A percentile compares a stretch with the other conserved stretches of the same genome.
phyloP scores from a whole-genome alignment of 805 yeast species.

The Starmera caribaea region DNA sequence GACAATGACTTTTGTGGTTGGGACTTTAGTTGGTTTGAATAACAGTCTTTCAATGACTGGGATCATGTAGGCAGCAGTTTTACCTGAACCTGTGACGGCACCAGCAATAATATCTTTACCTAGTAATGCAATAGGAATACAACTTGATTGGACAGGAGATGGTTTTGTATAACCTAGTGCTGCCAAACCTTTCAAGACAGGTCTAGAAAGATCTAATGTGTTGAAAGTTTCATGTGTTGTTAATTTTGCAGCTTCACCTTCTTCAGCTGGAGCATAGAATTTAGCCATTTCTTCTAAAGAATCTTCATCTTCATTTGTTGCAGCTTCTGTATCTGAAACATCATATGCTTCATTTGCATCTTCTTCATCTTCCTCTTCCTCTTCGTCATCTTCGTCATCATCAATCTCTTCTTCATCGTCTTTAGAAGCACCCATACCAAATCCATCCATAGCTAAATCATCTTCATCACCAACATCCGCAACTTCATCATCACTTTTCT shows the following conservation, averaged over 20 bases:
- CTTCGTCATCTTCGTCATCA: conserved; percentile 22
- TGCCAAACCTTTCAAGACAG: conserved; percentile 74
- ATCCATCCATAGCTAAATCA: conserved; percentile 37
- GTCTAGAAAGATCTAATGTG: conserved; percentile 76
- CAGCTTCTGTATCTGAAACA: conserved; percentile 27
- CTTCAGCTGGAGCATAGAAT: conserved; percentile 55
- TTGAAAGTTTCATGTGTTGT: conserved; percentile 59
- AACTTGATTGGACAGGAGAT: conserved; percentile 87
- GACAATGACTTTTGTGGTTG: conserved; percentile 85
- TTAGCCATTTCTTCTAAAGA: conserved; percentile 76
- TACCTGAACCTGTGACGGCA: conserved; percentile 99
- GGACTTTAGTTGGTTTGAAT: conserved; percentile 76
- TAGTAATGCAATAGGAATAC: conserved; percentile 84
- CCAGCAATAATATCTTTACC: conserved; percentile 98
- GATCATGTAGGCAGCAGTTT: conserved; percentile 96
- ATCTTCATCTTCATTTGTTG: conserved; percentile 40
- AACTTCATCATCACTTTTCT: conserved; percentile 26
- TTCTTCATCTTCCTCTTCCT: conserved; percentile 24
- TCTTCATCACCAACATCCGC: conserved; percentile 26
- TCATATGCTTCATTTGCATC: conserved; percentile 17
- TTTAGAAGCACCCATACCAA: conserved; percentile 26
- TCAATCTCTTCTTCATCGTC: conserved; percentile 23
- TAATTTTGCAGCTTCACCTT: conserved; percentile 42
- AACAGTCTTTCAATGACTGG: conserved; percentile 90
- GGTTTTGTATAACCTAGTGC: conserved; percentile 81